A percentile compares a stretch with the other conserved stretches of the same genome.
phyloP scores from a whole-genome alignment of 2,329 filamentous ascomycete species.

The Penicillium paneum region DNA sequence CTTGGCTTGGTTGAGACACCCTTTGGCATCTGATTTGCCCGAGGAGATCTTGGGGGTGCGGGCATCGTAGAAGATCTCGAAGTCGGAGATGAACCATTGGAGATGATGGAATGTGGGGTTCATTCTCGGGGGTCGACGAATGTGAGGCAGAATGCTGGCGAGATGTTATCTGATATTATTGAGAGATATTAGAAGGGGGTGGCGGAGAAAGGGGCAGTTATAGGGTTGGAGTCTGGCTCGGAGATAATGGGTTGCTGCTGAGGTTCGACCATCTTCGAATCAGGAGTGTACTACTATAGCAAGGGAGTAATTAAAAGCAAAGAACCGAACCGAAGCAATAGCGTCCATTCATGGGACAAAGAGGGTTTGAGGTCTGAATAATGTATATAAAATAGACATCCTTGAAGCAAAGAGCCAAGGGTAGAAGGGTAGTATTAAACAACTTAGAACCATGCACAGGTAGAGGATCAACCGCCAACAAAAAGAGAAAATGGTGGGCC shows the following conservation, averaged over 20 bases:
- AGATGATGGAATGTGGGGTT: conserved; percentile 19
- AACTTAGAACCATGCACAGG: conserved; percentile 21
- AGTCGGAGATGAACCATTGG: neutral
- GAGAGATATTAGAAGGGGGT: neutral
- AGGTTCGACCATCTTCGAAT: too few species aligned
- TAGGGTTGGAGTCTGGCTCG: neutral
- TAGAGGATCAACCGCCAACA: conserved; percentile 11
- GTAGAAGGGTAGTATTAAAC: conserved; percentile 26
- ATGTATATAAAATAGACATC: conserved; percentile 4
- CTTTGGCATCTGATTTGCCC: neutral
- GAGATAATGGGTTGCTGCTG: neutral
- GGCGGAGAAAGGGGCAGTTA: neutral
- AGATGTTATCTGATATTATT: conserved; percentile 5
- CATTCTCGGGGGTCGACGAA: conserved; percentile 15
- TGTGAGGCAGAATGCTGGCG: neutral
- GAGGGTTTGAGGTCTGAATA: neutral
- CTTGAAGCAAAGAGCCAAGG: conserved; percentile 4
- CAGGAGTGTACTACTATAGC: neutral
- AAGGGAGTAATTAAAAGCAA: neutral
- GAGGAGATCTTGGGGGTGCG: neutral
- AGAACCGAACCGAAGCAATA: neutral
- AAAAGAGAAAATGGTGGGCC: conserved; percentile 14
- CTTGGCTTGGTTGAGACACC: neutral
- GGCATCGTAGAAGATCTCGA: neutral
- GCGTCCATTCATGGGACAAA: neutral